Conservation (phyloP, 2,329 filamentous ascomycete genomes). For the Cercospora zeae-maydis region DNA sequence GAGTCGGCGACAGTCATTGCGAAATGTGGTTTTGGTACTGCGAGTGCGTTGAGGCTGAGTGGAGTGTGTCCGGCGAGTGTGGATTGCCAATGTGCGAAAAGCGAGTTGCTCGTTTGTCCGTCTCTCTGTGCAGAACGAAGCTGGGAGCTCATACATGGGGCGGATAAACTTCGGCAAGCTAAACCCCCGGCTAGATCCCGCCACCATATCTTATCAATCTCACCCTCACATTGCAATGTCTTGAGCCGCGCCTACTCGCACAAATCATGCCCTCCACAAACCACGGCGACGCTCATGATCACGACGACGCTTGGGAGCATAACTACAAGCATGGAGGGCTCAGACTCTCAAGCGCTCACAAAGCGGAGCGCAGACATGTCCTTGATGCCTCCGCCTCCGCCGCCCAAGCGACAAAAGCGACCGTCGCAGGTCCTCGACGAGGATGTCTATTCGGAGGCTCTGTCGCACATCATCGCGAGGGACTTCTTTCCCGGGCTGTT, state of each 20-base stretch:
- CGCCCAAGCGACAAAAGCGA: constrained; percentile 83
- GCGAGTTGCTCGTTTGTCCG: background rate
- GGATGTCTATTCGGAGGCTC: constrained; percentile 83
- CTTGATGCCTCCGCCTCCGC: constrained; percentile 84
- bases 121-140: background rate
- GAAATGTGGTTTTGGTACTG: background rate
- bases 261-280: background rate
- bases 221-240: background rate
- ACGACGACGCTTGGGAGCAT: background rate
- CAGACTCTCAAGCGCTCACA: constrained; percentile 57
- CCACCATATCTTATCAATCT: background rate
- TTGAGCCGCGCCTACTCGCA: background rate
- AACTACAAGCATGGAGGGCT: constrained; percentile 15
- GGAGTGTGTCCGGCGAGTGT: background rate
- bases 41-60: background rate
- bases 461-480: constrained; percentile 90
- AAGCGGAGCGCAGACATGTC: constrained; percentile 64
- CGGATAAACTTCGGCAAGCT: background rate
- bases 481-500: constrained; percentile 94
- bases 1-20: constrained; percentile 12
- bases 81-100: background rate
- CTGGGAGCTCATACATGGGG: background rate
- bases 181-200: background rate
- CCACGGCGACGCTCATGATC: background rate
- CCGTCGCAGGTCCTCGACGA: constrained; percentile 86